phyloP scores from a whole-genome alignment of 2,329 filamentous ascomycete species.

The Penicillium freii region DNA sequence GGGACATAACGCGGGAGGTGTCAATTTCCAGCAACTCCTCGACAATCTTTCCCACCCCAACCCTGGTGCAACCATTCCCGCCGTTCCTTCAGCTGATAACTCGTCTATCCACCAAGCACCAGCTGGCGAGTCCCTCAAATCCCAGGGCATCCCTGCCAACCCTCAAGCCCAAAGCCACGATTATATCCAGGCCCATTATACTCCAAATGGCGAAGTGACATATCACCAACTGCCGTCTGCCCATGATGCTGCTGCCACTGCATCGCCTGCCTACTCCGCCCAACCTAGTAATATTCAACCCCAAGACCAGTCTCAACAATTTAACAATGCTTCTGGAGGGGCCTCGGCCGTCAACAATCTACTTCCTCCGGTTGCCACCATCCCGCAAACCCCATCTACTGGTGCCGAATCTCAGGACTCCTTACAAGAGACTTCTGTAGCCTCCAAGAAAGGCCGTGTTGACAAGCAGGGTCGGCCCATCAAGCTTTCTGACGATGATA shows the following conservation, averaged over 20 bases:
- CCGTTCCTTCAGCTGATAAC: constrained; percentile 27
- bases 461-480: constrained; percentile 28
- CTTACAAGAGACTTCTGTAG: constrained; percentile 21
- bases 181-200: constrained; percentile 38
- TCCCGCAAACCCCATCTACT: constrained; percentile 31
- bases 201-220: constrained; percentile 38
- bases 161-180: constrained; percentile 46
- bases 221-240: constrained; percentile 39
- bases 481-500: constrained; percentile 39
- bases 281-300: constrained; percentile 36
- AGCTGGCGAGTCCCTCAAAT: constrained; percentile 33
- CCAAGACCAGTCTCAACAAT: constrained; percentile 26
- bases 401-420: constrained; percentile 20
- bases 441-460: constrained; percentile 25
- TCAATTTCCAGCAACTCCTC: constrained; percentile 50
- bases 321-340: constrained; percentile 36
- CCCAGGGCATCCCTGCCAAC: constrained; percentile 45
- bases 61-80: constrained; percentile 26
- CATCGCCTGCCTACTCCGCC: constrained; percentile 29
- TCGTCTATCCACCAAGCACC: constrained; percentile 31
- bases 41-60: constrained; percentile 47
- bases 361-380: constrained; percentile 42
- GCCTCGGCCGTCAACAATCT: constrained; percentile 35
- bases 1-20: constrained; percentile 32
- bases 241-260: constrained; percentile 26